phyloP scores from a whole-genome alignment of 2,329 filamentous ascomycete genomes.

The Lizonia empirigonia region DNA sequence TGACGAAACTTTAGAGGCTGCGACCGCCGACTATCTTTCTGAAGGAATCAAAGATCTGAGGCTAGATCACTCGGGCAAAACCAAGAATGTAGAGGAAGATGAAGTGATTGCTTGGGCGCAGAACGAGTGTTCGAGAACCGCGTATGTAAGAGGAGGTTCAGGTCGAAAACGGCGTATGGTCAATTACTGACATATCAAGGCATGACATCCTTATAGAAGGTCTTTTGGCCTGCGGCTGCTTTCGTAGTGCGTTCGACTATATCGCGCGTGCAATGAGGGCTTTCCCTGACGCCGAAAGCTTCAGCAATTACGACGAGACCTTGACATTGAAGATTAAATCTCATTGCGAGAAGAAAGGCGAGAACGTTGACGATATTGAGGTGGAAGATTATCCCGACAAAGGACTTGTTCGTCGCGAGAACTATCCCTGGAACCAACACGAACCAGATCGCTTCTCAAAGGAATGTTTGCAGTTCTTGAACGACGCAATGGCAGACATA shows the following conservation, averaged over 20 bases:
- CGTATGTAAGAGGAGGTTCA: slow-evolving; percentile 34
- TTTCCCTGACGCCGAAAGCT: slow-evolving; percentile 61
- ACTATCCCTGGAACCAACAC: slow-evolving; percentile 67
- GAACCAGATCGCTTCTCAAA: slow-evolving; percentile 64
- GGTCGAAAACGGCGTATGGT: background rate
- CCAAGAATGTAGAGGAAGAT: background rate
- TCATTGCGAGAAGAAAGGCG: slow-evolving; percentile 31
- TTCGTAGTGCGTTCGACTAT: slow-evolving; percentile 71
- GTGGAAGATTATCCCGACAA: slow-evolving; percentile 68
- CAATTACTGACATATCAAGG: slow-evolving; percentile 24
- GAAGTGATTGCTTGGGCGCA: slow-evolving; percentile 25
- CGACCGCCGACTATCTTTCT: slow-evolving; percentile 46
- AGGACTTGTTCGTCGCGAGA: slow-evolving; percentile 69
- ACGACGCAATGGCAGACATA: slow-evolving; percentile 68
- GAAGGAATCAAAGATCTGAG: slow-evolving; percentile 16
- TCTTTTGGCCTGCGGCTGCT: slow-evolving; percentile 65
- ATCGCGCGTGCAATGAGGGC: slow-evolving; percentile 64
- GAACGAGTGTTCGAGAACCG: slow-evolving; percentile 30
- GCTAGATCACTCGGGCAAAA: background rate
- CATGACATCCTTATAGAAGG: slow-evolving; percentile 55
- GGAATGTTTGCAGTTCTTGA: slow-evolving; percentile 69
- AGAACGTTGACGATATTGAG: slow-evolving; percentile 51
- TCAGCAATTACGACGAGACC: slow-evolving; percentile 60
- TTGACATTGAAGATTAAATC: slow-evolving; percentile 49
- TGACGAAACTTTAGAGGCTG: slow-evolving; percentile 64